Percentiles rank a stretch among this genome's conserved stretches.
phyloP scores from a whole-genome alignment of 441 rosid species.

The Eutrema salsugineum region DNA sequence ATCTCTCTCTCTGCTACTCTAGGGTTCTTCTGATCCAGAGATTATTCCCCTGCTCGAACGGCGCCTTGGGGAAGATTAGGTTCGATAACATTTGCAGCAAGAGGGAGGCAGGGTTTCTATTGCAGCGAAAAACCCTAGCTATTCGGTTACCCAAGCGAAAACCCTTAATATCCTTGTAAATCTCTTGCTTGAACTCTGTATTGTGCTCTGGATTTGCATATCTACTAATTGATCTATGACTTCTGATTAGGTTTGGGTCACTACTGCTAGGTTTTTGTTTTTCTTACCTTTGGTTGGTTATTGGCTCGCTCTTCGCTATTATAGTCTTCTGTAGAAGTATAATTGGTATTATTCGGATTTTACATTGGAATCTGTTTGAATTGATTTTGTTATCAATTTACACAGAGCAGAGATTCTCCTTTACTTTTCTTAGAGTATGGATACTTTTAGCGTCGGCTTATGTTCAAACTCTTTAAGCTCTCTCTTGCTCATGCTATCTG shows the following conservation, averaged over 20 bases:
- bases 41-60: not conserved
- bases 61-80: not conserved
- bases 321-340: not conserved
- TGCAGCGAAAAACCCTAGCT: constrained; percentile 20
- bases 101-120: not conserved
- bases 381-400: not conserved
- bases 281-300: not conserved
- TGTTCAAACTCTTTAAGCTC: not conserved
- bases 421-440: not conserved
- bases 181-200: not conserved
- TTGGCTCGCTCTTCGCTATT: not conserved
- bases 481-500: not conserved
- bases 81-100: not conserved
- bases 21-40: constrained; percentile 13
- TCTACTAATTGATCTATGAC: not conserved
- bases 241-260: constrained; percentile 11
- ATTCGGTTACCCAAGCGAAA: not conserved
- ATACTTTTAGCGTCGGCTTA: not conserved
- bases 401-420: not conserved
- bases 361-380: not conserved
- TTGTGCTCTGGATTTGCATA: not conserved
- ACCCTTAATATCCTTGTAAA: constrained; percentile 1
- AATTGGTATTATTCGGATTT: not conserved
- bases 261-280: constrained; percentile 1
- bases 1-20: not conserved